phyloP scores from a whole-genome alignment of 495 filamentous ascomycete genomes.

The Daldinia caldariorum region DNA sequence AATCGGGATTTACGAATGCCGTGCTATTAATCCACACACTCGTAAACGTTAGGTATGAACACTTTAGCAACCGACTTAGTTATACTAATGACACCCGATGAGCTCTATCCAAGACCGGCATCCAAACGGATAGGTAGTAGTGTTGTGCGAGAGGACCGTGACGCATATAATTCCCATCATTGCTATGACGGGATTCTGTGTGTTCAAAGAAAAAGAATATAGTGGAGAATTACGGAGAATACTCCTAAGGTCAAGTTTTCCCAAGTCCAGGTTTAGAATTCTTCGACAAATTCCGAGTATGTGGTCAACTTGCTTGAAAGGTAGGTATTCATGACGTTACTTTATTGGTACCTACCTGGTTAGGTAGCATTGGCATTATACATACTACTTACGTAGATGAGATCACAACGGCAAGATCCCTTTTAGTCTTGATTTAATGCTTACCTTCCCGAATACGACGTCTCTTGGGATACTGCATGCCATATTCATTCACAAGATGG shows the following conservation, averaged over 20 bases:
- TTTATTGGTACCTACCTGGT: not conserved
- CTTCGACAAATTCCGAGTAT: not conserved
- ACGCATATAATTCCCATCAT: not conserved
- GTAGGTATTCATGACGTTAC: constrained; percentile 13
- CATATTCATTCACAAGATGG: not conserved
- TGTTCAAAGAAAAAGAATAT: not conserved
- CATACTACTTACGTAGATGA: not conserved
- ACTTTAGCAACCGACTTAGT: not conserved
- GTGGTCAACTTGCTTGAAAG: not conserved
- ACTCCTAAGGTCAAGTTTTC: not conserved
- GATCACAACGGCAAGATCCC: constrained; percentile 3
- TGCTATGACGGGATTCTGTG: not conserved
- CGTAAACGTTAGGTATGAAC: not conserved
- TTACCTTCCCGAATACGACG: not conserved
- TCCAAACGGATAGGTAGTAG: not conserved
- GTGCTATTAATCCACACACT: not conserved
- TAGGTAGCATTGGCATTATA: constrained; percentile 10
- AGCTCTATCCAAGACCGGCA: not conserved
- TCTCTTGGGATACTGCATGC: not conserved
- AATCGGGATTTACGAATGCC: not conserved
- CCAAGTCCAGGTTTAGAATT: not conserved
- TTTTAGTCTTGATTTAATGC: not conserved
- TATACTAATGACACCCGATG: not conserved
- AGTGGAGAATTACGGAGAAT: not conserved
- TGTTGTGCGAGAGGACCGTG: not conserved